Evolutionary conservation across 208 protist species (phyloP).

Genomic region (Tritrichomonas foetus): DNA sequence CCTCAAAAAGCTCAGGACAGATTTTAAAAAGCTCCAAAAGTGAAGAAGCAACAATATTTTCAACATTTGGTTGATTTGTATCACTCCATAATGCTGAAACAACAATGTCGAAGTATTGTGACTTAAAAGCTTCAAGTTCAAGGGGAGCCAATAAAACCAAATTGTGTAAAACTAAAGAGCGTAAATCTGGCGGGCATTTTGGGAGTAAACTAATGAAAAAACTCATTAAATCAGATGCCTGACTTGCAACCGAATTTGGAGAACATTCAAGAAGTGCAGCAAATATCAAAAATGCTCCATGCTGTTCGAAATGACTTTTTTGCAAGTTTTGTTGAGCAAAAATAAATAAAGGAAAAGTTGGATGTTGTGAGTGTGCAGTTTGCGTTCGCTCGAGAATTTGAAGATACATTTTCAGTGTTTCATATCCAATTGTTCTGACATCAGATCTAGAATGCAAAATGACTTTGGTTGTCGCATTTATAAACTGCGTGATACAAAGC

Average conservation of each 20-base stretch:
- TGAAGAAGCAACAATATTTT: background rate
- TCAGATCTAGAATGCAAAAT: background rate
- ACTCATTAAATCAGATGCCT: background rate
- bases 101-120: background rate
- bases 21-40: background rate
- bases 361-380: background rate
- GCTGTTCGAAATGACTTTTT: background rate
- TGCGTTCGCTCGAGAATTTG: background rate
- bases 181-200: background rate
- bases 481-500: background rate
- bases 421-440: background rate
- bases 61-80: background rate
- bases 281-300: background rate
- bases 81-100: background rate
- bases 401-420: background rate
- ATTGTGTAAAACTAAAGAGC: background rate
- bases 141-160: background rate
- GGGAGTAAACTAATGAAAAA: background rate
- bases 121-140: background rate
- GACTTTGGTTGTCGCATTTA: background rate
- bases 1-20: background rate
- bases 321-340: background rate
- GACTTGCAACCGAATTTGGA: background rate
- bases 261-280: background rate
- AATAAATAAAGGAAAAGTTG: background rate